A percentile compares a stretch with the other conserved stretches of the same genome.
Conservation (phyloP, 2,329 filamentous ascomycete species). For the Bipolaris sorokiniana region DNA sequence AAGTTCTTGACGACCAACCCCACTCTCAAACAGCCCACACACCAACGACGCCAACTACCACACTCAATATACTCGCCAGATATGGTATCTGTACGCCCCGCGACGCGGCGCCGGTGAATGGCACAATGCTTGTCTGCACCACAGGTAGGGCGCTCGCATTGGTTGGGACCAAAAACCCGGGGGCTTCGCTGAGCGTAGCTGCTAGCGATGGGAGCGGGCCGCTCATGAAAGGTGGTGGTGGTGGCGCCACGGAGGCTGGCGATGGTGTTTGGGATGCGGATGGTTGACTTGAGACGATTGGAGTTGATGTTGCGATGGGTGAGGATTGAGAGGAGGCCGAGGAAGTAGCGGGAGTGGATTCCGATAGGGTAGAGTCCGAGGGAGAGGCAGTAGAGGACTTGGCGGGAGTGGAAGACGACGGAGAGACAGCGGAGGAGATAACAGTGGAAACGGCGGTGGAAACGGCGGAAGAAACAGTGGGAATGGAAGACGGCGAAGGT, state of each 20-base stretch:
- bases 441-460: not conserved
- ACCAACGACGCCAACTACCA: not conserved
- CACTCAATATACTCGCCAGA: not conserved
- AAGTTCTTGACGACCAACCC: not conserved
- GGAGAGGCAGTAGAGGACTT: not conserved
- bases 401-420: not conserved
- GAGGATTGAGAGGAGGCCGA: not conserved
- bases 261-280: not conserved
- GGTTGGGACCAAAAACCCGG: slow-evolving; percentile 7
- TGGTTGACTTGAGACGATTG: not conserved
- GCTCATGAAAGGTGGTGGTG: not conserved
- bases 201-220: slow-evolving; percentile 1
- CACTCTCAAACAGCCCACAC: not conserved
- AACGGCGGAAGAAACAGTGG: not conserved
- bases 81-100: not conserved
- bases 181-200: slow-evolving; percentile 8
- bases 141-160: slow-evolving; percentile 5
- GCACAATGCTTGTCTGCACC: not conserved
- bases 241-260: not conserved
- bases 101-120: slow-evolving; percentile 8
- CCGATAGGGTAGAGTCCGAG: not conserved
- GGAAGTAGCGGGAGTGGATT: not conserved
- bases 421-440: not conserved
- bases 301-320: not conserved
- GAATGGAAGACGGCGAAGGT: not conserved